Evolutionary conservation across 1,284 basidiomycete genomes (phyloP), one percentile per base, ranked within the genome.

Genomic region (Leccinum solheimii): DNA sequence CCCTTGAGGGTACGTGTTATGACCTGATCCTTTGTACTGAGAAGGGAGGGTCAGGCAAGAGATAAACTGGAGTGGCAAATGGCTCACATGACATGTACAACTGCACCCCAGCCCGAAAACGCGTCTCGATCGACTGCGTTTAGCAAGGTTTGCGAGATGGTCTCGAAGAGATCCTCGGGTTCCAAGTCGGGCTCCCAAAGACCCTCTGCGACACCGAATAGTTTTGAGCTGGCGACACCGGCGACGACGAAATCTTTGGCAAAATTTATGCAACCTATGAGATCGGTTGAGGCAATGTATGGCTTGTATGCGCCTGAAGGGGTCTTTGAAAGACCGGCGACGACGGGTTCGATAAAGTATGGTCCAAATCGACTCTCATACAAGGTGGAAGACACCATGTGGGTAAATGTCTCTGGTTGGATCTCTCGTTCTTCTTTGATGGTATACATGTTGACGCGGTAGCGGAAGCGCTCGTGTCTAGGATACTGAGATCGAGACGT

Each of bases 391-490:
- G 94, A 96, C 65, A 98, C 91, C 66, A 99, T 88, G 73, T 97
- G 94, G 26, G 95, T 92, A 78, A 99, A 98, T 8, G 95, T 95
- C 80, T 96, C 90, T 54, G 97, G 97, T 69, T 95, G 90, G 72
- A 99, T 98, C 71, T 96, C 91, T 63, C 97, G 87, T 75, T 98
- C 97, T 77, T 99, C 97, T 80, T 99, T 99, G 86, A 99, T 98
- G 55, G 94, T 93, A 81, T 98, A 99, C 94, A 99, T 97, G 82
- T 99, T 99, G 62, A 97, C 90, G 64, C 96, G 86, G 80, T 93
- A 97, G 60, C 97, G 88, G 72, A 98, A 90, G 59, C 88, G 86
- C 76, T 98, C 94, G 67, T 87, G 89, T 67, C 94, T 95, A 67
- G 16, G 57, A 55, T 54, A 56, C 59, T 68, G 63, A 63, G 57